A percentile compares a stretch with the other conserved stretches of the same genome.
Conservation (phyloP, 495 filamentous ascomycete species). For the Tuber aestivum region DNA sequence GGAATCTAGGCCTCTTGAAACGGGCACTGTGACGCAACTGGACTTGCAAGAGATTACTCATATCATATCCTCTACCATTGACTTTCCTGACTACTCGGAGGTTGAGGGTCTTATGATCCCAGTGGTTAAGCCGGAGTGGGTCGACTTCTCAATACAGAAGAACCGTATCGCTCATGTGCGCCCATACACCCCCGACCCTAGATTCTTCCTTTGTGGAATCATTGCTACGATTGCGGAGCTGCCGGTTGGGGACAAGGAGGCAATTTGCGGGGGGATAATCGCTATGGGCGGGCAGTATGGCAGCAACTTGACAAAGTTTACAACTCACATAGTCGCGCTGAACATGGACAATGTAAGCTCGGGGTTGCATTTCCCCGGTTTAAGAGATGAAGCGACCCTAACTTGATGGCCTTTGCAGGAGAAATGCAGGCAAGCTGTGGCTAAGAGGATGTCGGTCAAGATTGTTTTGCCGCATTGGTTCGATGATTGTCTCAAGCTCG, state of each 20-base stretch:
- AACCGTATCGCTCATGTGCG: constrained; percentile 67
- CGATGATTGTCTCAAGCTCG: constrained; percentile 89
- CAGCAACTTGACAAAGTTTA: constrained; percentile 58
- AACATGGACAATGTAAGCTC: constrained; percentile 56
- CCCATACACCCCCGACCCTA: constrained; percentile 82
- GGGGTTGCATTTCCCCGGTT: not conserved
- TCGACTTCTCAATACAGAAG: constrained; percentile 60
- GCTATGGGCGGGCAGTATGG: constrained; percentile 83
- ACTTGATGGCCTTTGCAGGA: constrained; percentile 44
- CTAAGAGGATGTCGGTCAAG: constrained; percentile 63
- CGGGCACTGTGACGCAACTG: constrained; percentile 41
- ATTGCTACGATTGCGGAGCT: constrained; percentile 68
- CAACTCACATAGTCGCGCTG: constrained; percentile 85
- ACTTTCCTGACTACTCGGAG: constrained; percentile 75
- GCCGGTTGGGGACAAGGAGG: constrained; percentile 81
- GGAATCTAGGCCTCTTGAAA: constrained; percentile 42
- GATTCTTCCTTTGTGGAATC: constrained; percentile 80
- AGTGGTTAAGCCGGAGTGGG: constrained; percentile 81
- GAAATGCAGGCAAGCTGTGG: constrained; percentile 60
- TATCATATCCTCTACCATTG: constrained; percentile 74
- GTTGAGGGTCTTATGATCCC: constrained; percentile 67
- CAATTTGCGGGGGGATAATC: constrained; percentile 80
- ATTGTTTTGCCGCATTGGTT: constrained; percentile 99
- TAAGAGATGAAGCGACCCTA: not conserved
- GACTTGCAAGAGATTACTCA: constrained; percentile 63